Base-by-base conservation (phyloP, 2,329 filamentous ascomycete species). In the Balansia obtecta region DNA sequence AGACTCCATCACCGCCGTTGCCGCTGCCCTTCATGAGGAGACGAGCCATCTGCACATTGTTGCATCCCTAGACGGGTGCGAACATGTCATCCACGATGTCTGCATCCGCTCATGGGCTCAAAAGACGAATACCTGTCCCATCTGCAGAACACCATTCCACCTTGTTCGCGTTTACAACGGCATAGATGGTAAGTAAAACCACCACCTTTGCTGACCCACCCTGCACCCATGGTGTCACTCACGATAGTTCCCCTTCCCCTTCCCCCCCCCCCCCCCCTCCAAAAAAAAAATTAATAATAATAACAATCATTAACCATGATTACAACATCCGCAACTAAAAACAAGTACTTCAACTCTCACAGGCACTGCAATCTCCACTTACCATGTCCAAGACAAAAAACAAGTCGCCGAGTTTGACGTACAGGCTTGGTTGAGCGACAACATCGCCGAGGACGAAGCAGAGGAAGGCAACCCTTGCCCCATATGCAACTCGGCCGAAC, bases 61-160 rank as follows among this genome's bases (percentile, higher is more conserved):
- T 54, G 80, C 81, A 40, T 68, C 76, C 50, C 77, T 84, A 46
- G 73, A 82, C 53, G 84, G 88, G 45, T 98, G 93, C 68, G 86
- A 88, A 52, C 94, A 98, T 73, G 79, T 90, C 59, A 75, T 98
- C 59, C 93, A 98, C 71, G 85, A 98, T 71, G 82, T 85, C 48
- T 98, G 93, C 68, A 77, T 98, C 58, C 85, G 86, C 60, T 88
- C 89, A 58, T 98, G 93, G 93, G 88, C 91, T 44, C 88, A 94
- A 69, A 86, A 94, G 66, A 91, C 93, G 56, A 98, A 97, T 69
- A 96, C 90, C 65, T 98, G 93, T 68, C 93, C 93, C 44, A 95
- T 98, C 67, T 98, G 93, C 70, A 86, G 93, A 58, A 86, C 88
- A 60, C 82, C 79, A 55, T 97, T 98, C 72, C 91, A 97, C 68